phyloP scores from a whole-genome alignment of 2,329 filamentous ascomycete genomes.

The Bipolaris zeicola region DNA sequence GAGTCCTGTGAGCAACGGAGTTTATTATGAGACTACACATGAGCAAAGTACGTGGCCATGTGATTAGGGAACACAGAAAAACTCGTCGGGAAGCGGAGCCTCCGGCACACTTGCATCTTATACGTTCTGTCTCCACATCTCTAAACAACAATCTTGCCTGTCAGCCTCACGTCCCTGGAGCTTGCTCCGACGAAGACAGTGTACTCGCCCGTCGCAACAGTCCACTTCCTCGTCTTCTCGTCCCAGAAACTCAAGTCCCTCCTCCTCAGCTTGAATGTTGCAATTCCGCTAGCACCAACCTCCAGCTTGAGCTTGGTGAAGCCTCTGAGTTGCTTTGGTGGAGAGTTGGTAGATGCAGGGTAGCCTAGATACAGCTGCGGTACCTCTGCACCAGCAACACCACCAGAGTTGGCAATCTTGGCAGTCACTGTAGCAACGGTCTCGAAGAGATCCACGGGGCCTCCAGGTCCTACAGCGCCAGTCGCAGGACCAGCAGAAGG shows the following conservation, averaged over 20 bases:
- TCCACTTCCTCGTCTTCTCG: constrained; percentile 40
- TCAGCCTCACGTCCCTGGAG: constrained; percentile 45
- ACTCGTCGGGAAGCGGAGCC: background rate
- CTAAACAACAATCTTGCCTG: constrained; percentile 42
- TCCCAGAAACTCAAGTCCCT: constrained; percentile 49
- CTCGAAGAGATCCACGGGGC: constrained; percentile 41
- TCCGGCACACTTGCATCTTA: background rate
- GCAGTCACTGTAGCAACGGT: constrained; percentile 44
- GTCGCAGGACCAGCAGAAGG: constrained; percentile 34
- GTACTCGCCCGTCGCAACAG: constrained; percentile 43
- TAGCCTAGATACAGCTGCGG: constrained; percentile 48
- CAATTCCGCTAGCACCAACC: constrained; percentile 36
- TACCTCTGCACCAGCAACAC: constrained; percentile 45
- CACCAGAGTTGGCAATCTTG: constrained; percentile 45
- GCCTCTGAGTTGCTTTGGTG: constrained; percentile 45
- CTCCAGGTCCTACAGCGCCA: constrained; percentile 33
- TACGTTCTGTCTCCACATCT: background rate
- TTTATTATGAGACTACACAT: background rate
- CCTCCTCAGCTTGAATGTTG: constrained; percentile 43
- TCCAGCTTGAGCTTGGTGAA: constrained; percentile 45
- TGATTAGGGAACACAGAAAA: background rate
- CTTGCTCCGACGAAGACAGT: constrained; percentile 42
- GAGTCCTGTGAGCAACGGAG: background rate
- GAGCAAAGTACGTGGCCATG: background rate
- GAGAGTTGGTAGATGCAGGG: constrained; percentile 36